These are phyloP conservation scores for Xerocomus nothofagi DNA, from an alignment of 1,284 basidiomycete genomes.

Conservation along the genomic window DNA sequence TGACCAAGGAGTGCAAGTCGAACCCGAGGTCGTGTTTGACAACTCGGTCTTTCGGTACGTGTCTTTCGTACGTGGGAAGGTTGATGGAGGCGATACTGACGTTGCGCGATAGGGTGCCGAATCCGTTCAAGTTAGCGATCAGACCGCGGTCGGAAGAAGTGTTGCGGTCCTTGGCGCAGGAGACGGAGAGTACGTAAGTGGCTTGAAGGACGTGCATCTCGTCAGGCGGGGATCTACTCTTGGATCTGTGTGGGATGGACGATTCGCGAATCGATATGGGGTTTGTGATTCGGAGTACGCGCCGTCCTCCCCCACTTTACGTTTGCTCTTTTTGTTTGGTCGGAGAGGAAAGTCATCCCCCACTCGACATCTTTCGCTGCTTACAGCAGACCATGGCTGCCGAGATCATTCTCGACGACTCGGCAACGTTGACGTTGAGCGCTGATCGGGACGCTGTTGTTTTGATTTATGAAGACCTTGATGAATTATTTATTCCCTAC, in stretches of 20 bases:
- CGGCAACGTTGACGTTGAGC: neutral
- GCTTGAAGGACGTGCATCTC: neutral
- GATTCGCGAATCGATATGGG: neutral
- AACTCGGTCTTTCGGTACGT: constrained; percentile 48
- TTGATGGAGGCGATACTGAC: neutral
- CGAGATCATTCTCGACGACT: neutral
- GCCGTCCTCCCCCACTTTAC: too few relatives aligned
- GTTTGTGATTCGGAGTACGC: neutral
- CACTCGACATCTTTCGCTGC: neutral
- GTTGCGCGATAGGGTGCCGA: constrained; percentile 40
- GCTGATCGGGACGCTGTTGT: too few relatives aligned
- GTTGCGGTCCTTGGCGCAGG: constrained; percentile 43
- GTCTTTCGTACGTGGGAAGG: constrained; percentile 23
- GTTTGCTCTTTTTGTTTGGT: neutral
- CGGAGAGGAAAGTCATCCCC: too few relatives aligned
- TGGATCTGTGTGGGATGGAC: neutral
- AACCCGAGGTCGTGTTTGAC: constrained; percentile 48
- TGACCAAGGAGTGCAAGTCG: constrained; percentile 44
- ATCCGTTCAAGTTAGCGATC: constrained; percentile 47
- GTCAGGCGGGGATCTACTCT: neutral
- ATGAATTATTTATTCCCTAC: too few relatives aligned
- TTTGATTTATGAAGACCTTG: too few relatives aligned
- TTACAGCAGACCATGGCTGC: neutral
- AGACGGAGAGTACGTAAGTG: neutral
- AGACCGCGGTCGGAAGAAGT: constrained; percentile 49